Base-by-base conservation (phyloP, 23 red algal species). In the Porphyridium purpureum region DNA sequence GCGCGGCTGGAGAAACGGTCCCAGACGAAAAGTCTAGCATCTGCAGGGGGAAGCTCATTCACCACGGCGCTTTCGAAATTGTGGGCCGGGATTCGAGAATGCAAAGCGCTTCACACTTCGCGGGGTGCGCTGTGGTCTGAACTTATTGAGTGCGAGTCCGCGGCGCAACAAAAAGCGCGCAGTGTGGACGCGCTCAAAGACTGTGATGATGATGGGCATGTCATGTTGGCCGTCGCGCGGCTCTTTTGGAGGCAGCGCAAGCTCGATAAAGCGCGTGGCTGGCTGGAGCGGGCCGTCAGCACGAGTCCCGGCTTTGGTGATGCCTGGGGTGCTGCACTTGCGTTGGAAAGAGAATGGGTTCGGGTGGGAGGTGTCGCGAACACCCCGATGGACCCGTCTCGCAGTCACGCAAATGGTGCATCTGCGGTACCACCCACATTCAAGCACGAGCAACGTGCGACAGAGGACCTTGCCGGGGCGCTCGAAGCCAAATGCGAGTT, bases 61-160 rank as follows among this genome's bases (percentile, higher is more conserved):
- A n/a, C n/a, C n/a, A n/a, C n/a, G n/a, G n/a, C n/a, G n/a, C n/a
- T n/a, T n/a, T n/a, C n/a, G n/a, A n/a, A n/a, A n/a, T n/a, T n/a
- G n/a, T n/a, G n/a, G n/a, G n/a, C n/a, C n/a, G n/a, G n/a, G n/a
- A n/a, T n/a, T n/a, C n/a, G n/a, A n/a, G n/a, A n/a, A n/a, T n/a
- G n/a, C n/a, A n/a, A n/a, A n/a, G n/a, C n/a, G n/a, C n/a, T n/a
- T n/a, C n/a, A n/a, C n/a, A n/a, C 21, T 15, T 40, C 50, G 1
- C 52, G 40, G 5, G 83, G 83, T 9, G 21, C 8, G 9, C 49
- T 92, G 21, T 92, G 83, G 83, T 60, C 83, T 28, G 21, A 59
- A 24, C 49, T 29, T 5, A 30, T 80, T 23, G 64, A 58, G 30
- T 46, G 66, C 29, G 83, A 80, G 60, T 22, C 24, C 9, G 26